Evolutionary conservation across 1,284 basidiomycete species (phyloP).

Genomic region (Athelia psychrophila): DNA sequence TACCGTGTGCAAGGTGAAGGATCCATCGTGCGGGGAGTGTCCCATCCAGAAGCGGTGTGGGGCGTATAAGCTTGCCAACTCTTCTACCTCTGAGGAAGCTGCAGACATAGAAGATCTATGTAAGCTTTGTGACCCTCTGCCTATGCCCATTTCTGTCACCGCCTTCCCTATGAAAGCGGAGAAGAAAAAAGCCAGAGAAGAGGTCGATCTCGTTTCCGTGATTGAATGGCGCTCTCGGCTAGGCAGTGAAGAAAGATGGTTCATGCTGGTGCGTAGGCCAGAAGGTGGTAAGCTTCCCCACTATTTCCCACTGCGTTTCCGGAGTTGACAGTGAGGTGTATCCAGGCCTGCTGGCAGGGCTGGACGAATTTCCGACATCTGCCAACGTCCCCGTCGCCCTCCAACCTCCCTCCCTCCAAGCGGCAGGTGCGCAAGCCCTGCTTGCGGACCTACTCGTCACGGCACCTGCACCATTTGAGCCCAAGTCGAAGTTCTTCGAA

Average conservation of each 20-base stretch:
- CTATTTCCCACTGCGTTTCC: conserved; percentile 2
- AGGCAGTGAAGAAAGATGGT: conserved; percentile 44
- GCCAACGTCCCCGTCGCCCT: conserved; percentile 41
- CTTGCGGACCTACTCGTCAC: conserved; percentile 40
- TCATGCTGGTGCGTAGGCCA: conserved; percentile 79
- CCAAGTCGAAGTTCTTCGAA: conserved; percentile 6
- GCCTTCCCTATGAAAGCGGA: conserved; percentile 86
- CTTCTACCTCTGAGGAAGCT: conserved; percentile 8
- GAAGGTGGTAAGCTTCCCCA: conserved; percentile 61
- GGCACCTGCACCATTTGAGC: conserved; percentile 12
- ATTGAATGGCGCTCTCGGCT: conserved; percentile 65
- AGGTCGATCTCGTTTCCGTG: conserved; percentile 83
- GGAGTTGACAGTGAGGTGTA: conserved; percentile 2
- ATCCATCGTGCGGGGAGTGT: conserved; percentile 73
- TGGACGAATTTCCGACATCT: conserved; percentile 79
- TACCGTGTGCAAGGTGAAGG: conserved; percentile 84
- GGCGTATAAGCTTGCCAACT: conserved; percentile 44
- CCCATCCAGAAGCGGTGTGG: conserved; percentile 68
- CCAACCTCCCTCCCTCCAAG: conserved; percentile 29
- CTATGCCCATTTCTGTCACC: conserved; percentile 46
- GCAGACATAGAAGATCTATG: conserved; percentile 78
- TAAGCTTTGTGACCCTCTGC: conserved; percentile 67
- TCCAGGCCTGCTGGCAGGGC: conserved; percentile 83
- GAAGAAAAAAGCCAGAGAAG: conserved; percentile 82
- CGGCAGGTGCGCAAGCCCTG: conserved; percentile 36